phyloP scores from a whole-genome alignment of 2,329 filamentous ascomycete species.

The Aspergillus carbonarius region DNA sequence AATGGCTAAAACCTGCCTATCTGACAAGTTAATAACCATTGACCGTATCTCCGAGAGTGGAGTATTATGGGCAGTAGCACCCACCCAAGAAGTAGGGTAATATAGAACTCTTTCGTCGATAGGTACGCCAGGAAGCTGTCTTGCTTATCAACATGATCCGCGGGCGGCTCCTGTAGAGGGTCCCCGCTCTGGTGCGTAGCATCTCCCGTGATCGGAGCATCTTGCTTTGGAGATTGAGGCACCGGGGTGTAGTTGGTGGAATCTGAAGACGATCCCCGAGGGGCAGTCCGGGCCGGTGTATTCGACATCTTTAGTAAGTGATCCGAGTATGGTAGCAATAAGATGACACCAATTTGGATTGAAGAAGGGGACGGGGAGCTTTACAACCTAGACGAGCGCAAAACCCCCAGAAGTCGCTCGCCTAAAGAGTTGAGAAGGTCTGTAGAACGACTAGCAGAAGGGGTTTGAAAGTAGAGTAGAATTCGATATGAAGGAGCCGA shows the following conservation, averaged over 20 bases:
- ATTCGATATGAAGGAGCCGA: too few relatives aligned
- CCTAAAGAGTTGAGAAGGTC: slow-evolving; percentile 20
- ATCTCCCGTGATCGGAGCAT: slow-evolving; percentile 19
- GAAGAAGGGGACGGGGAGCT: slow-evolving; percentile 40
- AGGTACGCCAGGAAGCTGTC: slow-evolving; percentile 68
- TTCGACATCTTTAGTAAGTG: slow-evolving; percentile 26
- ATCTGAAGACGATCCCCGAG: slow-evolving; percentile 21
- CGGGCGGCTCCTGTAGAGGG: slow-evolving; percentile 24
- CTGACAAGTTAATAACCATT: slow-evolving; percentile 7
- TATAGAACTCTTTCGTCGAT: slow-evolving; percentile 81
- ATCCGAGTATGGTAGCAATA: neutral
- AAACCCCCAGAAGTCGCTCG: slow-evolving; percentile 60
- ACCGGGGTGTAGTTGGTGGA: neutral
- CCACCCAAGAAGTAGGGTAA: slow-evolving; percentile 72
- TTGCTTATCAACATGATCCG: slow-evolving; percentile 40
- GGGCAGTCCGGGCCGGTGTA: slow-evolving; percentile 24
- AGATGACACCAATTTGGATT: neutral
- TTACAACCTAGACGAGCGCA: slow-evolving; percentile 53
- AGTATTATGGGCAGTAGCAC: slow-evolving; percentile 20
- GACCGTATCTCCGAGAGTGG: neutral
- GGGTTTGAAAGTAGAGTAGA: neutral
- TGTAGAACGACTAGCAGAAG: neutral
- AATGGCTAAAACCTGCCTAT: slow-evolving; percentile 74
- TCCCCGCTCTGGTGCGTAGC: slow-evolving; percentile 16
- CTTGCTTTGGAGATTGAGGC: slow-evolving; percentile 16